Evolutionary conservation across 1,284 basidiomycete species (phyloP).

Genomic region (Apiotrichum sp.): DNA sequence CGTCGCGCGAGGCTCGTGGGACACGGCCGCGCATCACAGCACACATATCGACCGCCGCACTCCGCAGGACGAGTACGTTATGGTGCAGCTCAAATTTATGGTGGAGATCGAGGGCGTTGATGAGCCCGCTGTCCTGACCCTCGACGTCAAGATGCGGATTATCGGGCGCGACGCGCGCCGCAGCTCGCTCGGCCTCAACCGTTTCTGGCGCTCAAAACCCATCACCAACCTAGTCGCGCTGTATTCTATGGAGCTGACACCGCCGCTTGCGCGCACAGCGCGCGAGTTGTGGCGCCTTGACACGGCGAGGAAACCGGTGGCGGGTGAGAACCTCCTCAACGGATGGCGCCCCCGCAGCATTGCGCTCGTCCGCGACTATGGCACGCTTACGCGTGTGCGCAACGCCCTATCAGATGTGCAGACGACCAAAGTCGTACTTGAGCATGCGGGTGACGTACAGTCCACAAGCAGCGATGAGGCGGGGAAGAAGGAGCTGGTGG

Average conservation of each 20-base stretch:
- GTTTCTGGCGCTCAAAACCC: slow-evolving; percentile 61
- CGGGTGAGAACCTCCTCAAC: slow-evolving; percentile 73
- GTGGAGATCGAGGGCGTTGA: slow-evolving; percentile 76
- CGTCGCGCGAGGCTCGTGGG: slow-evolving; percentile 74
- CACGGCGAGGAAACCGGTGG: slow-evolving; percentile 86
- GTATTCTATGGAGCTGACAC: slow-evolving; percentile 72
- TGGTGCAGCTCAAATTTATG: slow-evolving; percentile 70
- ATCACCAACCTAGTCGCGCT: slow-evolving; percentile 52
- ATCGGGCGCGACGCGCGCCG: slow-evolving; percentile 74
- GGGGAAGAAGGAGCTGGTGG: slow-evolving; percentile 57
- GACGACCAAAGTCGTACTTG: slow-evolving; percentile 70
- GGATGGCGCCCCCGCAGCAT: slow-evolving; percentile 85
- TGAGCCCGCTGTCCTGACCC: slow-evolving; percentile 74
- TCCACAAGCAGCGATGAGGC: slow-evolving; percentile 53
- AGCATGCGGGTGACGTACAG: slow-evolving; percentile 27
- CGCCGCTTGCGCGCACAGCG: slow-evolving; percentile 77
- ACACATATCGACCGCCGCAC: slow-evolving; percentile 80
- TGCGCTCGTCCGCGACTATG: slow-evolving; percentile 78
- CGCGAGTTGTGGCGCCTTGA: slow-evolving; percentile 91
- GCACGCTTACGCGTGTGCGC: slow-evolving; percentile 62
- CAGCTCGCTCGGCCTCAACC: slow-evolving; percentile 55
- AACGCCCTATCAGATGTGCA: slow-evolving; percentile 78
- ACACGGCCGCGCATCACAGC: slow-evolving; percentile 86
- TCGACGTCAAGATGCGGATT: slow-evolving; percentile 84
- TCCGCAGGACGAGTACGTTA: slow-evolving; percentile 64